Base-by-base conservation (phyloP, 2,329 filamentous ascomycete species). In the Ophiostoma pallidulum region DNA sequence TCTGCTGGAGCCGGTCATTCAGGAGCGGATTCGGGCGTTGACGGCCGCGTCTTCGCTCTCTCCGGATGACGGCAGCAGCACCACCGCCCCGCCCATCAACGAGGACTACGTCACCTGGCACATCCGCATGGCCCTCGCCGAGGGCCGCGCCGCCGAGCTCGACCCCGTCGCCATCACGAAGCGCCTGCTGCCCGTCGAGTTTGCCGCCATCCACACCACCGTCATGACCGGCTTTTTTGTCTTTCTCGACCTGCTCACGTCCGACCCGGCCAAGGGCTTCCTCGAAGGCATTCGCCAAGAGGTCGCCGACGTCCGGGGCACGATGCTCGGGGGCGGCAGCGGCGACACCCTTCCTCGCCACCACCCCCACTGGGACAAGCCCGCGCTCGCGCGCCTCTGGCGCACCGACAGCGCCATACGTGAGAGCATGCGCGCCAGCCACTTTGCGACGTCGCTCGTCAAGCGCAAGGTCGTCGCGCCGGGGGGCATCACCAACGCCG, bases 81-180 rank as follows among this genome's bases (percentile, higher is more conserved):
- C 65, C 47, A 64, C 66, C 62, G 54, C 60, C 4, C 66, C 70
- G 71, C 66, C 62, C 4, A 66, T 70, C 7, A 72, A 74, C 0
- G 74, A 78, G 41, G 75, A 79, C 60, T 77, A 73, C 54, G 61
- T 80, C 24, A 77, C 71, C 5, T 81, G 77, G 77, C 64, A 67
- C 39, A 75, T 80, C 48, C 67, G 70, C 14, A 66, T 71, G 20
- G 75, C 76, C 14, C 60, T 60, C 29, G 62, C 63, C 1, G 74
- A 78, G 45, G 63, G 63, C 6, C 62, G 63, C 4, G 3, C 46
- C 0, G 55, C 57, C 8, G 73, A 79, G 48, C 64, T 75, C 19
- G 60, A 71, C 20, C 67, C 75, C 0, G 56, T 62, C 3, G 65
- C 66, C 36, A 68, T 80, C 14, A 71, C 73, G 2, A 68, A 72